Percentiles rank a stretch among this genome's conserved stretches.
These are phyloP conservation scores for Geosiphon pyriformis DNA, from an alignment of 192 early-diverging fungal species.

Conservation along the genomic window DNA sequence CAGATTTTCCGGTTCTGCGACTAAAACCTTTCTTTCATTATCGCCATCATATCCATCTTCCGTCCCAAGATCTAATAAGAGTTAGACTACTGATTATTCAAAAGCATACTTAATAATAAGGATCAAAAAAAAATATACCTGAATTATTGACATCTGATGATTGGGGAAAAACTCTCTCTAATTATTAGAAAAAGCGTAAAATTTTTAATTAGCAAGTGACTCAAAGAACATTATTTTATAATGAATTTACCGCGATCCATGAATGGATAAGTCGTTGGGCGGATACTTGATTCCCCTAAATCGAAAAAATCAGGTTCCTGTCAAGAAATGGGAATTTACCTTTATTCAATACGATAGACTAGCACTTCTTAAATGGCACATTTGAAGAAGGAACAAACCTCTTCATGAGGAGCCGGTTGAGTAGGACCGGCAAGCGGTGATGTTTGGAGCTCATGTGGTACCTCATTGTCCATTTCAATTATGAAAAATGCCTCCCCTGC, in stretches of 20 bases:
- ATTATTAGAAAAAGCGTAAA: too few relatives aligned
- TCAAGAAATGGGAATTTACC: neutral
- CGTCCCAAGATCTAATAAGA: neutral
- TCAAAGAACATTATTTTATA: too few relatives aligned
- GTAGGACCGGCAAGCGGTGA: slow-evolving; percentile 75
- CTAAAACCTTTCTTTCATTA: neutral
- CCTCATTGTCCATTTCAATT: slow-evolving; percentile 82
- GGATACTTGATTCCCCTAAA: neutral
- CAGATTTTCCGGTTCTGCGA: neutral
- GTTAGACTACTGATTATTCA: too few relatives aligned
- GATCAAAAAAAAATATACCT: slow-evolving; percentile 11
- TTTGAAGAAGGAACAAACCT: slow-evolving; percentile 24
- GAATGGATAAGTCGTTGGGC: neutral
- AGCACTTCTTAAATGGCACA: neutral
- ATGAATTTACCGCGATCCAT: neutral
- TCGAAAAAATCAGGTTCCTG: slow-evolving; percentile 22
- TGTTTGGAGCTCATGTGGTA: slow-evolving; percentile 89
- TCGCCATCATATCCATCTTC: slow-evolving; percentile 22
- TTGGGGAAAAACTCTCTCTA: too few relatives aligned
- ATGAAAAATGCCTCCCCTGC: slow-evolving; percentile 98
- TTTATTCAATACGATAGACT: slow-evolving; percentile 1
- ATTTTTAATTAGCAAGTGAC: too few relatives aligned
- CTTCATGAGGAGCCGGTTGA: slow-evolving; percentile 17
- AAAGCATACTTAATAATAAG: neutral
- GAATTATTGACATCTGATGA: neutral